These are phyloP conservation scores for Camelina sativa DNA, from an alignment of 345 rosid species.

Conservation along the genomic window DNA sequence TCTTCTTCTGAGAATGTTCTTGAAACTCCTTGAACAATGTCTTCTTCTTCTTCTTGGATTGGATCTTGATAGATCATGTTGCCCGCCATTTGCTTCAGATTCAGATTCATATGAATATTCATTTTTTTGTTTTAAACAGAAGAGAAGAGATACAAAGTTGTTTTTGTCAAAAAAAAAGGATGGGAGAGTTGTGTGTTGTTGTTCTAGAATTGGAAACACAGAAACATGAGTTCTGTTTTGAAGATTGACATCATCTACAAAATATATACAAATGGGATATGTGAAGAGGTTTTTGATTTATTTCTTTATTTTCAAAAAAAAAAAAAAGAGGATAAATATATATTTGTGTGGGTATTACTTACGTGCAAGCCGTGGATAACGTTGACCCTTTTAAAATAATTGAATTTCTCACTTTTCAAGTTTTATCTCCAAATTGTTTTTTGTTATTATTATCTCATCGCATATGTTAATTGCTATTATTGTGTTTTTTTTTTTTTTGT, in stretches of 20 bases:
- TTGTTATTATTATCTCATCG: slow-evolving; percentile 10
- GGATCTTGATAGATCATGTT: slow-evolving; percentile 31
- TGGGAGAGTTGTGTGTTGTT: slow-evolving; percentile 10
- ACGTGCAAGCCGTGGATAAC: slow-evolving; percentile 49
- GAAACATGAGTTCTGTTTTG: slow-evolving; percentile 39
- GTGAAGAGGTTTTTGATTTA: slow-evolving; percentile 34
- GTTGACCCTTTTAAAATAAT: slow-evolving; percentile 39
- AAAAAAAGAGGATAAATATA: slow-evolving; percentile 12
- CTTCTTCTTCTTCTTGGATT: slow-evolving; percentile 28
- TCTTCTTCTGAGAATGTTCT: slow-evolving; percentile 50
- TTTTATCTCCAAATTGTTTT: slow-evolving; percentile 17
- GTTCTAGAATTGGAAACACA: slow-evolving; percentile 43
- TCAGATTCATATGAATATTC: slow-evolving; percentile 37
- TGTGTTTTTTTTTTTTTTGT: slow-evolving; percentile 1
- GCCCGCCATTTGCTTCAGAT: slow-evolving; percentile 36
- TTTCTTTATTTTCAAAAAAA: slow-evolving; percentile 18
- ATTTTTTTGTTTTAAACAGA: neutral
- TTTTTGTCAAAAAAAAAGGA: neutral
- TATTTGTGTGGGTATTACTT: slow-evolving; percentile 45
- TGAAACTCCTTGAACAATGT: slow-evolving; percentile 37
- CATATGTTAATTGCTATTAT: slow-evolving; percentile 45
- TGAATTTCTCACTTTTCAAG: neutral
- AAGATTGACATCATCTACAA: slow-evolving; percentile 21
- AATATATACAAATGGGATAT: slow-evolving; percentile 21
- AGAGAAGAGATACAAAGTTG: neutral